Evolutionary conservation across 2,329 filamentous ascomycete species (phyloP), one percentile per base, ranked within the genome.

Genomic region (Stemphylium vesicarium): DNA sequence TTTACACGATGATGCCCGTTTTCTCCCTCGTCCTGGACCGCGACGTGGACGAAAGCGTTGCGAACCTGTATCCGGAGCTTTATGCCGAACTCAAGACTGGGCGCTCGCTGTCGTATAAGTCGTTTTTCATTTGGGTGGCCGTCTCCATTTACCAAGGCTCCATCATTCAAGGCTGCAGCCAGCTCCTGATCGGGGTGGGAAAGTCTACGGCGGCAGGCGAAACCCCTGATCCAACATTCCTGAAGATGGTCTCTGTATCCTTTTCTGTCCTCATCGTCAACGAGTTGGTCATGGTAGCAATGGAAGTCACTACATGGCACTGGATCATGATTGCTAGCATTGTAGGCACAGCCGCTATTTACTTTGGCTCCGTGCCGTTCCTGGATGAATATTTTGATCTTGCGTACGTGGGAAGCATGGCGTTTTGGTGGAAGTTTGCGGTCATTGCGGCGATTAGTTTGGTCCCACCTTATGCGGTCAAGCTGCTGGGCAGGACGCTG

Each of bases 231-330:
- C 50, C 50, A 4, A 54, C 53, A 4, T 59, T 65, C 4, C 80
- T 80, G 61, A 66, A 72, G 56, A 96, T 99, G 88, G 91, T 98
- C 50, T 87, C 90, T 20, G 91, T 99, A 40, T 92, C 88, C 53
- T 99, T 96, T 73, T 96, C 94, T 0, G 92, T 92, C 0, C 85
- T 99, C 2, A 87, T 99, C 4, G 80, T 98, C 58, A 99, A 98
- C 75, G 95, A 99, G 74, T 84, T 99, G 56, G 85, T 96, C 66
- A 99, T 99, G 96, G 95, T 98, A 2, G 94, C 93, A 3, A 91
- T 96, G 55, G 91, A 96, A 73, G 91, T 99, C 66, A 96, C 92
- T 3, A 99, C 95, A 0, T 99, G 95, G 95, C 95, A 98, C 75
- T 89, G 89, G 35, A 82, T 94, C 59, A 98, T 98, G 93, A 88